These are phyloP conservation scores for Neurospora terricola DNA, from an alignment of 495 filamentous ascomycete species.

Conservation along the genomic window DNA sequence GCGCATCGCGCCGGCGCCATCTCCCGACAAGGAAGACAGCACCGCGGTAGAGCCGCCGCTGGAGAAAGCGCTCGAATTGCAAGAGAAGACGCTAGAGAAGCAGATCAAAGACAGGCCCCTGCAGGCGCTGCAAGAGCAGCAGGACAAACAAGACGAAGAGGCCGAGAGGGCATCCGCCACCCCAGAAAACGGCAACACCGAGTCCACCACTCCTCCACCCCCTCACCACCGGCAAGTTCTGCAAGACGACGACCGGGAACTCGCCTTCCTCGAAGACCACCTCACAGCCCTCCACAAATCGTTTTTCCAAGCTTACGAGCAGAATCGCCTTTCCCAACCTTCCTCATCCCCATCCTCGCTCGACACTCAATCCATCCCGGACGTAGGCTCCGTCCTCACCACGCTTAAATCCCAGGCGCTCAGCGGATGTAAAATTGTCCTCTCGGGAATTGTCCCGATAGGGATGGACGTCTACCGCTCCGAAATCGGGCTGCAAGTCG, in stretches of 20 bases:
- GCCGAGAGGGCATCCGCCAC: conserved; percentile 40
- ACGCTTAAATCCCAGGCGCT: conserved; percentile 65
- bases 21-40: conserved; percentile 8
- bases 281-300: conserved; percentile 62
- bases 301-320: conserved; percentile 75
- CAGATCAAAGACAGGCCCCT: conserved; percentile 84
- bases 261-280: conserved; percentile 61
- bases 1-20: conserved; percentile 1
- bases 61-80: conserved; percentile 50
- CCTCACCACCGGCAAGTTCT: conserved; percentile 55
- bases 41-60: conserved; percentile 8
- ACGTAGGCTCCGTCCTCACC: conserved; percentile 75
- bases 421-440: conserved; percentile 58
- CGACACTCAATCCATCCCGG: conserved; percentile 63
- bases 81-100: conserved; percentile 74
- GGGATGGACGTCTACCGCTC: conserved; percentile 61
- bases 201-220: conserved; percentile 25
- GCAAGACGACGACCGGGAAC: conserved; percentile 73
- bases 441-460: conserved; percentile 81
- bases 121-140: conserved; percentile 73
- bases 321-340: conserved; percentile 2
- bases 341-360: conserved; percentile 23
- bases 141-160: conserved; percentile 73
- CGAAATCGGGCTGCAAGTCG: conserved; percentile 76
- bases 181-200: conserved; percentile 21